These are phyloP conservation scores for Zostera marina DNA, from an alignment of 116 monocot species.

Conservation along the genomic window DNA sequence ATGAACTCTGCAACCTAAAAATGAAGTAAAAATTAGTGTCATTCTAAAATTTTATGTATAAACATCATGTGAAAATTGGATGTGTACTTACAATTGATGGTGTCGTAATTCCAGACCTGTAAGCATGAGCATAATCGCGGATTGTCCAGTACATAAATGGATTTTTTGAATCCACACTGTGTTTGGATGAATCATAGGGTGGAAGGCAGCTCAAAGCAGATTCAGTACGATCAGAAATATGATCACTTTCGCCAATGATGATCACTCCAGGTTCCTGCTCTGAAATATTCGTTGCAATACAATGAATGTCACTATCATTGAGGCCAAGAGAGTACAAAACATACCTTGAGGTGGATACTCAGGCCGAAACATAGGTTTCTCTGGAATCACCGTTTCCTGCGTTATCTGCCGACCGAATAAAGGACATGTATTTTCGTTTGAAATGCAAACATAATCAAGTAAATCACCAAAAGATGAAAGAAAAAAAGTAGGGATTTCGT, in stretches of 20 bases:
- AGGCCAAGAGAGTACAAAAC: not conserved
- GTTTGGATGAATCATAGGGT: conserved; percentile 30
- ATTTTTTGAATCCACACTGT: conserved; percentile 8
- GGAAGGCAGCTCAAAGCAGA: conserved; percentile 40
- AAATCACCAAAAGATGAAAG: not conserved
- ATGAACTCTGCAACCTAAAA: conserved; percentile 70
- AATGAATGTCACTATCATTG: too few relatives aligned
- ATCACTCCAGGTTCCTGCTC: conserved; percentile 46
- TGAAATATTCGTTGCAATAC: conserved; percentile 12
- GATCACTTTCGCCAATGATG: conserved; percentile 36
- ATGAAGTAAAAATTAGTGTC: not conserved
- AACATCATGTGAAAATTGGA: not conserved
- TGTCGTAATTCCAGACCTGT: conserved; percentile 55
- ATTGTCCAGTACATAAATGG: conserved; percentile 85
- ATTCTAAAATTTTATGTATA: conserved; percentile 2
- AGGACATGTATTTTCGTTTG: too few relatives aligned
- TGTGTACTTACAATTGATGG: conserved; percentile 57
- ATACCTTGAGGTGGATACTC: conserved; percentile 81
- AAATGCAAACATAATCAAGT: not conserved
- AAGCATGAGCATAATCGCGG: conserved; percentile 92
- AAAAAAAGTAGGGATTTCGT: too few relatives aligned
- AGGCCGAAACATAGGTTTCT: conserved; percentile 73
- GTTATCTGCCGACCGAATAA: conserved; percentile 26
- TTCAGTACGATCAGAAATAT: conserved; percentile 26
- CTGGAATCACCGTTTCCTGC: conserved; percentile 66